Conservation (phyloP, 306 rosid genomes). For the Boehmeria nivea region DNA sequence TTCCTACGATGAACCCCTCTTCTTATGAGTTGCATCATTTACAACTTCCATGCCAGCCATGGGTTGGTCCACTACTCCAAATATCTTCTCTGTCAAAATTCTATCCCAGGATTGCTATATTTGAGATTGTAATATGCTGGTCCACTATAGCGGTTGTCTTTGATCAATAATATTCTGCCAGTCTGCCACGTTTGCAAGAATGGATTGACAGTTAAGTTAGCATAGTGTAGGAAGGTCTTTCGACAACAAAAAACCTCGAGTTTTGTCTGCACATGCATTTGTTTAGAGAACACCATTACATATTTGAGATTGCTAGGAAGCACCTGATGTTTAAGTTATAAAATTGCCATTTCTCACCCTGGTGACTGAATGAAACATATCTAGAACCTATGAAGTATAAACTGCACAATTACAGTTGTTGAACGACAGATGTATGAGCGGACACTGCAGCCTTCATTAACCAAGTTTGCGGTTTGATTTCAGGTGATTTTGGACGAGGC, state of each 20-base stretch:
- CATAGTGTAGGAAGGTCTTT: constrained; percentile 16
- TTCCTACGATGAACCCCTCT: too few species aligned
- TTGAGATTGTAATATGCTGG: too few species aligned
- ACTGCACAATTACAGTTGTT: too few species aligned
- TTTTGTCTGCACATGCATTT: constrained; percentile 19
- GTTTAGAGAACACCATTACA: background rate
- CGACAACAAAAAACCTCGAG: constrained; percentile 12
- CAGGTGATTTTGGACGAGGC: constrained; percentile 92
- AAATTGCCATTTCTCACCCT: background rate
- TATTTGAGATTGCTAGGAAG: background rate
- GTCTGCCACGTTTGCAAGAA: constrained; percentile 16
- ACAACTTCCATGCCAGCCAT: constrained; percentile 33
- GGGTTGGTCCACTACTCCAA: constrained; percentile 50
- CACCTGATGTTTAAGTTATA: constrained; percentile 3
- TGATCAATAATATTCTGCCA: constrained; percentile 27
- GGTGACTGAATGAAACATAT: background rate
- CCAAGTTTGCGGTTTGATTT: constrained; percentile 13
- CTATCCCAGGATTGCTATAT: too few species aligned
- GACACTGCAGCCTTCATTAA: background rate
- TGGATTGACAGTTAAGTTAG: constrained; percentile 16
- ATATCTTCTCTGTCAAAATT: too few species aligned
- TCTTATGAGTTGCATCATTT: constrained; percentile 16
- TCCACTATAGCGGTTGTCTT: too few species aligned
- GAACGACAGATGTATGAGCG: too few species aligned
- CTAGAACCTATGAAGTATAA: background rate